Conservation (phyloP, 148 eudicot genomes). For the Euryodendron excelsum region DNA sequence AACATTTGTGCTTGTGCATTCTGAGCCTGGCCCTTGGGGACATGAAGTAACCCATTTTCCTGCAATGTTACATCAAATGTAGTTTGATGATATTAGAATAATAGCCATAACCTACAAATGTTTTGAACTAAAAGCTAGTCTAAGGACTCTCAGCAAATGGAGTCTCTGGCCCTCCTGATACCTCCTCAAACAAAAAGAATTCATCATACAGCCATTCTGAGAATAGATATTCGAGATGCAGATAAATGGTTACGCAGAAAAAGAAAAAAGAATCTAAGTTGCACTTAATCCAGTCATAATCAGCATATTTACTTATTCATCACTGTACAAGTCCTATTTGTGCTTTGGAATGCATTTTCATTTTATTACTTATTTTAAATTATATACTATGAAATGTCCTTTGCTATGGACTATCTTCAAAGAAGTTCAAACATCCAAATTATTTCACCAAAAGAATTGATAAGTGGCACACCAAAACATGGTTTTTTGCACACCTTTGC, state of each 20-base stretch:
- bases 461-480: too few relatives aligned
- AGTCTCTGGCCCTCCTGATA: background rate
- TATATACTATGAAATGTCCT: too few relatives aligned
- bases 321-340: background rate
- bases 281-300: background rate
- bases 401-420: background rate
- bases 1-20: constrained; percentile 99
- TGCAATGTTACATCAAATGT: constrained; percentile 31
- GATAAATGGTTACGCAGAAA: background rate
- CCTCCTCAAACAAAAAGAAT: background rate
- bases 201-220: background rate
- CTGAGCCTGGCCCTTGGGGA: constrained; percentile 87
- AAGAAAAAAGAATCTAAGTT: background rate
- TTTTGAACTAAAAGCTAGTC: background rate
- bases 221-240: too few relatives aligned
- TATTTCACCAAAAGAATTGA: too few relatives aligned
- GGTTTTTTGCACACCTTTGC: too few relatives aligned
- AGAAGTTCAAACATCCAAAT: background rate
- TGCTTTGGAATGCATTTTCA: background rate
- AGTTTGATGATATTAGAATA: background rate
- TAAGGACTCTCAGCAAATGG: too few relatives aligned
- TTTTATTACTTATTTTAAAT: too few relatives aligned
- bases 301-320: background rate
- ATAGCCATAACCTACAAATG: background rate
- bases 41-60: constrained; percentile 91